phyloP scores from a whole-genome alignment of 2,329 filamentous ascomycete species.

The Dryadomyces quercus-mongolicae region DNA sequence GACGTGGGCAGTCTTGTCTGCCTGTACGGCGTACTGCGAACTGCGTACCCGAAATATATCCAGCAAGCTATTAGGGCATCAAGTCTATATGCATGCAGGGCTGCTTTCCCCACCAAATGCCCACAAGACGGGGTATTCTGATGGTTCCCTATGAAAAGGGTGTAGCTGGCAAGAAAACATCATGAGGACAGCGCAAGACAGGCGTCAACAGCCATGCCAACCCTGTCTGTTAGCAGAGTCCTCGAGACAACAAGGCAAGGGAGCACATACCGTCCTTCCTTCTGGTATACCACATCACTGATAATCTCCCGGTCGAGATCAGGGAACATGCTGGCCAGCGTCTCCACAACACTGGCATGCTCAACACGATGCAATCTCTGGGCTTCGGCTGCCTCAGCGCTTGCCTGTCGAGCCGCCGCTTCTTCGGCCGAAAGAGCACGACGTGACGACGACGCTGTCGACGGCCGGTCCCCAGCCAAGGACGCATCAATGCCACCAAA shows the following conservation, averaged over 20 bases:
- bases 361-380: conserved; percentile 71
- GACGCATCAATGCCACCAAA: not conserved
- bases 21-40: no score
- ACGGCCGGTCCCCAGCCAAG: conserved; percentile 2
- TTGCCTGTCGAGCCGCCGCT: conserved; percentile 79
- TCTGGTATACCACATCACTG: conserved; percentile 90
- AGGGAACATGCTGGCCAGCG: conserved; percentile 90
- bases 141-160: no score
- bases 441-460: conserved; percentile 16
- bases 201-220: conserved; percentile 75
- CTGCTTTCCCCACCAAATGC: no score
- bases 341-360: conserved; percentile 86
- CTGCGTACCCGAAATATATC: no score
- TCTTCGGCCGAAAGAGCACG: conserved; percentile 62
- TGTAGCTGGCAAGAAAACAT: no score
- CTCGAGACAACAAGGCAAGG: not conserved
- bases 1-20: no score
- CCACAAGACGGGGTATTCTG: no score
- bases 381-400: conserved; percentile 79
- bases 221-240: conserved; percentile 33
- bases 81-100: no score
- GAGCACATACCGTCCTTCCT: conserved; percentile 76
- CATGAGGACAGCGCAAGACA: conserved; percentile 54
- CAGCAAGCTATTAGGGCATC: no score
- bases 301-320: conserved; percentile 90